Base-by-base conservation (phyloP, 306 rosid genomes). In the Parietaria judaica region DNA sequence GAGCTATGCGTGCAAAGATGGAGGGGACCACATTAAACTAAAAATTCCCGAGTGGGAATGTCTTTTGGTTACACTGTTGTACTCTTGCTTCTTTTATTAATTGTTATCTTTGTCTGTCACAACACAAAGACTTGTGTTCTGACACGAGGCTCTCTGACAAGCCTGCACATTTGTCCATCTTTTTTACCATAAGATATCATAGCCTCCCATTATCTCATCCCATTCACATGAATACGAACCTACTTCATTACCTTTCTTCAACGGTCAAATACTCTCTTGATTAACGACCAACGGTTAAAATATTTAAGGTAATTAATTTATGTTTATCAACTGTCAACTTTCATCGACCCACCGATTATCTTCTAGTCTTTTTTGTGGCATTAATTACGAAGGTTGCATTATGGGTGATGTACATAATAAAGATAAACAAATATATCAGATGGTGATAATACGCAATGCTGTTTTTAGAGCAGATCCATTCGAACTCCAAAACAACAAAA, bases 91-190 rank as follows among this genome's bases (percentile, higher is more conserved):
- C 14, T 14, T 38, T 38, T 5, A 14, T 47, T 58, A 14, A 23
- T 23, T 5, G 15, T 64, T 39, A 55, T 8, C 35, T 55, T 2
- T 35, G 36, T 56, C 6, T 15, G 17, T 55, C 3, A 34, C 4
- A 7, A 13, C 57, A 2, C 12, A 53, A 13, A 36, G 58, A 47
- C 58, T 11, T n/a, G 15, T 8, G 36, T 39, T 34, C 56, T 55
- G 72, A 72, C 55, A 23, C 34, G 65, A 57, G 70, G 56, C 31
- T 46, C 4, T 6, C 58, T 72, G 74, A 62, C 71, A 71, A 65
- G 43, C 43, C 57, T 46, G 31, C 48, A 9, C 7, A 54, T 11
- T 11, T 3, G 45, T 43, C 10, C 76, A 70, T 59, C 78, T 63
- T 73, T 75, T 76, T 76, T 74, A 73, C 78, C 54, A 41, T 54